These are phyloP conservation scores for Heracleum sosnowskyi DNA, from an alignment of 129 eudicot genomes.

Conservation along the genomic window DNA sequence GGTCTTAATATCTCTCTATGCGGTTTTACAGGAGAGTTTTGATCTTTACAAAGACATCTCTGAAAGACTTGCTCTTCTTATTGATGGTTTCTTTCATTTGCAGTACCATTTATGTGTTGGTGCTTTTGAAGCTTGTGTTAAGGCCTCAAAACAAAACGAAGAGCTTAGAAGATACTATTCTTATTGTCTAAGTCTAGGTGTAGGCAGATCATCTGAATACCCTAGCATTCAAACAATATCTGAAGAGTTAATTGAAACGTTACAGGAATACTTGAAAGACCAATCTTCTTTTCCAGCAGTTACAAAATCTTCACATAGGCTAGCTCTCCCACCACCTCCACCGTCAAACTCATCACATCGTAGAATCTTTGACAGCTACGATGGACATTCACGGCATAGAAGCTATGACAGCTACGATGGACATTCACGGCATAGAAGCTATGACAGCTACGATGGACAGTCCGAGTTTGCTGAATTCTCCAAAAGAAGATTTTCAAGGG, in stretches of 20 bases:
- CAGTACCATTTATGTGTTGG: constrained; percentile 41
- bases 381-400: not conserved
- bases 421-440: not conserved
- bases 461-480: constrained; percentile 23
- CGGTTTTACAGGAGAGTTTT: constrained; percentile 50
- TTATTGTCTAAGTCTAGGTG: constrained; percentile 39
- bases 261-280: constrained; percentile 60
- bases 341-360: constrained; percentile 1
- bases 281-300: constrained; percentile 32
- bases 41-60: constrained; percentile 63
- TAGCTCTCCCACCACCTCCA: constrained; percentile 14
- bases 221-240: constrained; percentile 47
- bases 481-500: constrained; percentile 13
- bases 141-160: constrained; percentile 52
- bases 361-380: no score
- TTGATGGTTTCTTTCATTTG: constrained; percentile 54
- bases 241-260: constrained; percentile 43
- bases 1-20: constrained; percentile 43
- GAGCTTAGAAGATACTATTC: constrained; percentile 43
- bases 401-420: not conserved
- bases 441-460: constrained; percentile 10
- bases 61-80: constrained; percentile 46
- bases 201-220: constrained; percentile 44
- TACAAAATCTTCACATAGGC: not conserved
- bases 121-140: constrained; percentile 39